Evolutionary conservation across 306 rosid species (phyloP).

Genomic region (Lathyrus sativus): DNA sequence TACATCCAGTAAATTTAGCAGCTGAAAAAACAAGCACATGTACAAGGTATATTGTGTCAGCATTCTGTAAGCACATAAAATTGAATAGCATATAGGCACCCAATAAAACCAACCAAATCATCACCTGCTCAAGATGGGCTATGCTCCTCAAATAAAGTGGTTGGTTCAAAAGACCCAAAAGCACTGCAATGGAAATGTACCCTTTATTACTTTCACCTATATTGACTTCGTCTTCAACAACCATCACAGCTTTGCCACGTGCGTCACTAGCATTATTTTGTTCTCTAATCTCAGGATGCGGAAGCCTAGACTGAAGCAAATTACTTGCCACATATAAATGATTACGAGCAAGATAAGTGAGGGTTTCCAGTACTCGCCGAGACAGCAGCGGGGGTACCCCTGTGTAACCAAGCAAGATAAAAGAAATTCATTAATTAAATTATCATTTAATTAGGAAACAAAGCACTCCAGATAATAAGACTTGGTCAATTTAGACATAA

Average conservation of each 20-base stretch:
- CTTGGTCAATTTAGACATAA: neutral
- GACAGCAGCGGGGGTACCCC: slow-evolving; percentile 99
- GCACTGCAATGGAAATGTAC: slow-evolving; percentile 69
- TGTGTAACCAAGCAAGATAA: slow-evolving; percentile 41
- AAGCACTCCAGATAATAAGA: neutral
- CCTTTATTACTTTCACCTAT: slow-evolving; percentile 50
- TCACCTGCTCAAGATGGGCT: slow-evolving; percentile 98
- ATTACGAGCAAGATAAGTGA: slow-evolving; percentile 87
- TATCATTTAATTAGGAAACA: neutral
- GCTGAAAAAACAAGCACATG: slow-evolving; percentile 52
- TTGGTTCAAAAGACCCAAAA: slow-evolving; percentile 83
- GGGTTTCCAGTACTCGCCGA: slow-evolving; percentile 88
- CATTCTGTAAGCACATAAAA: neutral
- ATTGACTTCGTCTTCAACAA: slow-evolving; percentile 59
- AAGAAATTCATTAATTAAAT: slow-evolving; percentile 25
- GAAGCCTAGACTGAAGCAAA: slow-evolving; percentile 67
- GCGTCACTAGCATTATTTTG: slow-evolving; percentile 49
- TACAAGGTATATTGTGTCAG: slow-evolving; percentile 30
- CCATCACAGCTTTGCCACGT: slow-evolving; percentile 84
- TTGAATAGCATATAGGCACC: neutral
- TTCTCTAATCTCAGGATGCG: slow-evolving; percentile 49
- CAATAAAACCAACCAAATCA: slow-evolving; percentile 18
- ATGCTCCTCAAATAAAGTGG: slow-evolving; percentile 96
- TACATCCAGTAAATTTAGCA: slow-evolving; percentile 89
- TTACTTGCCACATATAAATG: slow-evolving; percentile 85